These are phyloP conservation scores for Petunia secreta DNA, from an alignment of 257 asterid species.

Conservation along the genomic window DNA sequence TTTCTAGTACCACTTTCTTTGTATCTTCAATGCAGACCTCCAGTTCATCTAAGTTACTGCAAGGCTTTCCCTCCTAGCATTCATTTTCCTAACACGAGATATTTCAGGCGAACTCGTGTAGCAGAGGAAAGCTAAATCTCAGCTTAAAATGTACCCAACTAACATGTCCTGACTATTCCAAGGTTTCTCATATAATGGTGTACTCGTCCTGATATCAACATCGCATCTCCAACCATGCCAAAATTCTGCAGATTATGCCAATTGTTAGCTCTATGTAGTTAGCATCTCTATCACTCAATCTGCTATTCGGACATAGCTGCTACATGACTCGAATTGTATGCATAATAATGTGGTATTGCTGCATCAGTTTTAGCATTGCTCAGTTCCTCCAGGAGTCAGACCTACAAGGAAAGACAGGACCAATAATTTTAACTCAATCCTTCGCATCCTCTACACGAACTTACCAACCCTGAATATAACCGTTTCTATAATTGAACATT, in stretches of 20 bases:
- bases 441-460: neutral
- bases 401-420: slow-evolving; percentile 26
- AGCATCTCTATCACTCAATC: neutral
- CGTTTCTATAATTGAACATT: neutral
- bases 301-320: slow-evolving; percentile 4
- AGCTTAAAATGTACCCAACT: slow-evolving; percentile 14
- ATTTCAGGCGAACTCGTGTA: neutral
- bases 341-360: neutral
- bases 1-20: neutral
- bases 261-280: neutral
- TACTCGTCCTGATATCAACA: neutral
- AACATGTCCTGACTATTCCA: neutral
- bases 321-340: neutral
- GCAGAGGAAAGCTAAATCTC: neutral
- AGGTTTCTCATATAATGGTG: neutral
- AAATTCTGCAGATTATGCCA: neutral
- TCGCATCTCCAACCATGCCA: neutral
- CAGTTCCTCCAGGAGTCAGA: slow-evolving; percentile 18
- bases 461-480: neutral
- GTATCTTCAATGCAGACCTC: slow-evolving; percentile 7
- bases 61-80: neutral
- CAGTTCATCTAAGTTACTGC: neutral
- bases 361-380: neutral
- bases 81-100: neutral
- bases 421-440: neutral